These are phyloP conservation scores for Fusarium sp. DNA, from an alignment of 2,329 filamentous ascomycete species.

Conservation along the genomic window DNA sequence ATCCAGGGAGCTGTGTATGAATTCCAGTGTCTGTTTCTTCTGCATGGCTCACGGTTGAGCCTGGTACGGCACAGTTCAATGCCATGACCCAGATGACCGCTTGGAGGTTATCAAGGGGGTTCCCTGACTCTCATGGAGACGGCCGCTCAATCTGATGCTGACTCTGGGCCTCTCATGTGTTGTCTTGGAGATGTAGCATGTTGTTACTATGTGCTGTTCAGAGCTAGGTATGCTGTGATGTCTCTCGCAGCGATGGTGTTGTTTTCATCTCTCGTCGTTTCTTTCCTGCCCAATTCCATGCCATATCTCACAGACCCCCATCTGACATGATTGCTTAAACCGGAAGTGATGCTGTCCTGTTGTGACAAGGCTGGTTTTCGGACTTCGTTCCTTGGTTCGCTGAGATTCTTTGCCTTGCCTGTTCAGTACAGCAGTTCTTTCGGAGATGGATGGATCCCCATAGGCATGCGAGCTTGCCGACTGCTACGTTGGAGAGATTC, in stretches of 20 bases:
- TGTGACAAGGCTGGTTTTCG: slow-evolving; percentile 18
- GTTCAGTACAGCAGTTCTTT: slow-evolving; percentile 2
- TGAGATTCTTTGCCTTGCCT: slow-evolving; percentile 17
- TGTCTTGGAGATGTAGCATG: slow-evolving; percentile 29
- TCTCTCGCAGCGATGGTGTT: slow-evolving; percentile 26
- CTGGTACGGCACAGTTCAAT: slow-evolving; percentile 1
- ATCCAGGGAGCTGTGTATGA: background rate
- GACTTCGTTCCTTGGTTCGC: slow-evolving; percentile 6
- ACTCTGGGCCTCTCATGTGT: slow-evolving; percentile 24
- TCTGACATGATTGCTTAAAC: slow-evolving; percentile 15
- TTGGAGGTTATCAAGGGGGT: slow-evolving; percentile 15
- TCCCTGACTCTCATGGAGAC: slow-evolving; percentile 20
- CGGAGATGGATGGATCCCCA: slow-evolving; percentile 16
- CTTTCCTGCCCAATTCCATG: slow-evolving; percentile 19
- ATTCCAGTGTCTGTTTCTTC: background rate
- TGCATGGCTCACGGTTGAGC: slow-evolving; percentile 14
- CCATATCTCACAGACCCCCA: background rate
- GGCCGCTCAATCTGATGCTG: slow-evolving; percentile 25
- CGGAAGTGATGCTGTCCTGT: slow-evolving; percentile 18
- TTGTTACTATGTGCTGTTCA: slow-evolving; percentile 18
- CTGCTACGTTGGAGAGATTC: slow-evolving; percentile 20
- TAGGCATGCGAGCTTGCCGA: slow-evolving; percentile 21
- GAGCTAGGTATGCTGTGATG: slow-evolving; percentile 18
- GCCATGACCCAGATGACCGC: slow-evolving; percentile 14
- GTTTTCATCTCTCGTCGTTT: slow-evolving; percentile 17